Base-by-base conservation (phyloP, 192 early-diverging fungal genomes). In the Coemansia furcata region DNA sequence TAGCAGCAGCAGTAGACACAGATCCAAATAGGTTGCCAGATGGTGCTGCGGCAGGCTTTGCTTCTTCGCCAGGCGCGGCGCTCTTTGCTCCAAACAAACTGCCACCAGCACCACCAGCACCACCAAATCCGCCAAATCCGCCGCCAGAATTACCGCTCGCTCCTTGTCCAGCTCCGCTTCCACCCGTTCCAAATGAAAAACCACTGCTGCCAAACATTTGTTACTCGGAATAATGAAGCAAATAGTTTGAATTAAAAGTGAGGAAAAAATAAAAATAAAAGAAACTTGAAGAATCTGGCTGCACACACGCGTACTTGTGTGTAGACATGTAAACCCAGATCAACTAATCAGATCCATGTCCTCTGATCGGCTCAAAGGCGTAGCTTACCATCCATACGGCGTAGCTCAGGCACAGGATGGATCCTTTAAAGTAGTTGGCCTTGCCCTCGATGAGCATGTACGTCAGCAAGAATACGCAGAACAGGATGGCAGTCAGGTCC, bases 391-490 rank as follows among this genome's bases (percentile, higher is more conserved):
- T 85, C 67, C 96, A 84, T 11, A 97, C 89, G 52, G 77, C 77
- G 76, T 98, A 98, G 44, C 89, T 90, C 35, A 97, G 72, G 38
- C 95, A 86, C 63, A 98, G 80, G 55, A 98, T 94, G 5, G 88
- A 81, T 17, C 95, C 97, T 82, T 99, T 97, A 76, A 99, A 99
- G 83, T 99, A 97, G 81, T 99, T 97, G 52, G 88, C 84, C 77
- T 93, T 96, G 69, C 95, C 95, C 78, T 99, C 97, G 63, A 92
- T 90, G 78, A 95, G 96, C 17, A 96, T 90, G 68, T 96, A 96
- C 11, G 93, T 95, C 54, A 95, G 84, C 66, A 93, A 73, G 72
- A 91, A 89, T 42, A 91, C 88, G 40, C 67, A 91, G 82, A 67
- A 90, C 29, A 66, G 85, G 67, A 71, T 85, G 66, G 77, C 84